Evolutionary conservation across 2,329 filamentous ascomycete genomes (phyloP), one percentile per base, ranked within the genome.

Genomic region (Diplodia sapinea): DNA sequence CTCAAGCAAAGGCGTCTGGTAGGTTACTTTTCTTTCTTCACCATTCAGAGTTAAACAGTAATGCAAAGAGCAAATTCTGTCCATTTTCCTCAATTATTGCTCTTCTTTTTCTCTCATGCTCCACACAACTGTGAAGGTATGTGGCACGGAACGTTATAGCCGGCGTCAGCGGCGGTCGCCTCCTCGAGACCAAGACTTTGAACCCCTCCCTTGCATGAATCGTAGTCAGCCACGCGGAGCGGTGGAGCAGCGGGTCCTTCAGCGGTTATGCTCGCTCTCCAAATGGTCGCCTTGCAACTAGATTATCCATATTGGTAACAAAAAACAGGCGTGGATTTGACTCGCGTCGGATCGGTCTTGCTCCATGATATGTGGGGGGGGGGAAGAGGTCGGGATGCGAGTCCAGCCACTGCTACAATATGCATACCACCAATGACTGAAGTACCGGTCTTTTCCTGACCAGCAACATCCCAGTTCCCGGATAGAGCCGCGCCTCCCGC

Each of bases 401-500:
- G 43, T 47, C 43, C 43, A 47, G 43, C 17, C 43, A n/a, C 43
- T 11, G 20, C 17, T 33, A 33, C 31, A 1, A 43, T n/a, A 43
- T 8, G 15, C 17, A 8, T 12, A 47, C 43, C 9, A n/a, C 23
- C 57, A 62, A 38, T 36, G 13, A 62, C 40, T n/a, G 12, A 36
- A 17, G 8, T 20, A 9, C 31, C 54, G 26, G 31, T 9, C 40
- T 36, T 29, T 56, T 56, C 52, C n/a, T n/a, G 31, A n/a, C 40
- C 36, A 49, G 57, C 40, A 50, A 49, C 29, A 62, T 33, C 57
- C 57, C 57, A 50, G 57, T 12, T 33, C 15, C 57, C 57, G 57
- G 57, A n/a, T 33, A 62, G 57, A 62, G 57, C 57, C 57, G 57
- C 57, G 57, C 57, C 29, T n/a, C 38, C 23, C 43, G 43, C 20